Conservation (phyloP, 441 rosid genomes). For the Viola pubescens region DNA sequence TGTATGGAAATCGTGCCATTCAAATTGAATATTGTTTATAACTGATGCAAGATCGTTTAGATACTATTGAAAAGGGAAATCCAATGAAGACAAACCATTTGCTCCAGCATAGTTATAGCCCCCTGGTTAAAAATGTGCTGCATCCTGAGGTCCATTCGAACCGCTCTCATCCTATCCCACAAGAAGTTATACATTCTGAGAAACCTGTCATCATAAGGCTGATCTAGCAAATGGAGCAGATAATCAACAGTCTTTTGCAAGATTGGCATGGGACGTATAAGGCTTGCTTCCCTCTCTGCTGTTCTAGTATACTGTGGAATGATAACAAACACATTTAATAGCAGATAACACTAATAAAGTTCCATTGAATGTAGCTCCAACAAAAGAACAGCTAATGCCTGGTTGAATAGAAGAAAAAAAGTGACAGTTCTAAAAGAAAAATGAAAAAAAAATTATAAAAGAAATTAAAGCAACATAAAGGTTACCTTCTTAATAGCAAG, state of each 20-base stretch:
- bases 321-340: conserved; percentile 13
- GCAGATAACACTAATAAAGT: not conserved
- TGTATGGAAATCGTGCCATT: too few relatives aligned
- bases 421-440: not conserved
- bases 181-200: conserved; percentile 85
- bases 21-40: too few relatives aligned
- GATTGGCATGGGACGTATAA: conserved; percentile 89
- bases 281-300: conserved; percentile 84
- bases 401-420: not conserved
- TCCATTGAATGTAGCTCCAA: conserved; percentile 10
- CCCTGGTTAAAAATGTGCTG: conserved; percentile 83
- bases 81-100: conserved; percentile 60
- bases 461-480: not conserved
- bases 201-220: conserved; percentile 68
- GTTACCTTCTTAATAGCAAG: conserved; percentile 89
- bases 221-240: conserved; percentile 76
- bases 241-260: conserved; percentile 74
- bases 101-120: conserved; percentile 86
- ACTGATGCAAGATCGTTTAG: too few relatives aligned
- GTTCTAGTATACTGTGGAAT: conserved; percentile 73
- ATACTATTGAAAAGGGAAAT: too few relatives aligned
- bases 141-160: conserved; percentile 95
- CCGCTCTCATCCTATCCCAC: conserved; percentile 99
- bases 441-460: not conserved
- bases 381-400: conserved; percentile 7